A percentile compares a stretch with the other conserved stretches of the same genome.
phyloP scores from a whole-genome alignment of 2,329 filamentous ascomycete species.

The Colletotrichum cereale region DNA sequence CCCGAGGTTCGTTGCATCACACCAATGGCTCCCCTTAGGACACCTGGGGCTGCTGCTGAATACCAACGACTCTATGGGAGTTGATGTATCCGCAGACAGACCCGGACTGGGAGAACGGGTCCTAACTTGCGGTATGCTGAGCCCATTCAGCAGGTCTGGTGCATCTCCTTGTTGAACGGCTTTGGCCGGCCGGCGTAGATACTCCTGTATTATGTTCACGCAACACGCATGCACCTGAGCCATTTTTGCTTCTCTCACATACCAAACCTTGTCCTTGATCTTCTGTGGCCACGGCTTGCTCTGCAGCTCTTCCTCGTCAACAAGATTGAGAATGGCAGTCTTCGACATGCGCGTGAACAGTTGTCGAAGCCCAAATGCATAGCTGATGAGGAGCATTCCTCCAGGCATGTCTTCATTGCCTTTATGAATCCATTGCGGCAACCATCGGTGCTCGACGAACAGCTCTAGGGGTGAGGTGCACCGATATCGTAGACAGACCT shows the following conservation, averaged over 20 bases:
- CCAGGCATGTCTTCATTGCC: slow-evolving; percentile 62
- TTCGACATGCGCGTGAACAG: slow-evolving; percentile 65
- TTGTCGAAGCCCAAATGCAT: slow-evolving; percentile 62
- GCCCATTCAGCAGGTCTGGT: background rate
- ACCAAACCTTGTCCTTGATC: slow-evolving; percentile 63
- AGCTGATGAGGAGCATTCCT: slow-evolving; percentile 64
- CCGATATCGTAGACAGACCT: slow-evolving; percentile 62
- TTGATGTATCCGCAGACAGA: background rate
- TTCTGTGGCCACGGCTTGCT: slow-evolving; percentile 60
- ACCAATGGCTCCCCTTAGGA: slow-evolving; percentile 62
- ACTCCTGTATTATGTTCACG: slow-evolving; percentile 58
- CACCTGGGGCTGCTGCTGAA: slow-evolving; percentile 59
- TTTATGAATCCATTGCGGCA: slow-evolving; percentile 64
- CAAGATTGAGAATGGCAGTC: slow-evolving; percentile 60
- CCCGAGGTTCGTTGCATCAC: slow-evolving; percentile 65
- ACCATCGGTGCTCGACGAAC: slow-evolving; percentile 63
- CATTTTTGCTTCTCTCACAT: slow-evolving; percentile 62
- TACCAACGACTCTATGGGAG: slow-evolving; percentile 43
- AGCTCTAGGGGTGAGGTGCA: slow-evolving; percentile 65
- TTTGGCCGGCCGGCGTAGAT: slow-evolving; percentile 48
- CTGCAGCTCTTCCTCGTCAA: slow-evolving; percentile 57
- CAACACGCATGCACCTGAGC: slow-evolving; percentile 64
- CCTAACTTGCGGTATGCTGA: background rate
- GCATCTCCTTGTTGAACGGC: background rate
- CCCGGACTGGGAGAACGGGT: background rate